Evolutionary conservation across 1,284 basidiomycete genomes (phyloP).

Genomic region (Ceratobasidium papillatum): DNA sequence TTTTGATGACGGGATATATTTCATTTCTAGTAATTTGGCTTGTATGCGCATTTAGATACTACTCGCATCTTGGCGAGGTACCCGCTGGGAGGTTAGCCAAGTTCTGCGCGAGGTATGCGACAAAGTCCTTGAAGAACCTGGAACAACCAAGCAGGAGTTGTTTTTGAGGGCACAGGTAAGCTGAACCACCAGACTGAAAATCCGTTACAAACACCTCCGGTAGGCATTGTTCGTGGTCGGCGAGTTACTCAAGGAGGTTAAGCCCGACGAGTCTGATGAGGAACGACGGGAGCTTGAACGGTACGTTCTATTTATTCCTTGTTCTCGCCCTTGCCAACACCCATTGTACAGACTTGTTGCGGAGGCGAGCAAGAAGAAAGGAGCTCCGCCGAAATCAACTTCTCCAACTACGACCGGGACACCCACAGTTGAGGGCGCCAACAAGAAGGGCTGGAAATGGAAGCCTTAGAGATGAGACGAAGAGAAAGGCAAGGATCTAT

Average conservation of each 20-base stretch:
- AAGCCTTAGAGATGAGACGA: not conserved
- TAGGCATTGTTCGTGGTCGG: constrained; percentile 85
- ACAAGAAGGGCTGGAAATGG: constrained; percentile 35
- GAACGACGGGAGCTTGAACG: constrained; percentile 92
- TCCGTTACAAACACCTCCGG: not conserved
- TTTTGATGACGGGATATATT: not conserved
- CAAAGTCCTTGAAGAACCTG: constrained; percentile 79
- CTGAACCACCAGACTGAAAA: not conserved
- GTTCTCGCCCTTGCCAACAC: not conserved
- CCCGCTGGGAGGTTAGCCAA: constrained; percentile 89
- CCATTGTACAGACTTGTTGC: constrained; percentile 52
- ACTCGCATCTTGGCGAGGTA: constrained; percentile 94
- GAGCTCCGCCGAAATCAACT: constrained; percentile 16
- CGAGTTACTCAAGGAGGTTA: constrained; percentile 82
- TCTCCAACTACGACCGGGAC: constrained; percentile 1
- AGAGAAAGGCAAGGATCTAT: not conserved
- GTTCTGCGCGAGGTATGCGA: constrained; percentile 84
- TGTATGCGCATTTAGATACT: constrained; percentile 67
- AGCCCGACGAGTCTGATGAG: constrained; percentile 88
- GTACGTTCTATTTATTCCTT: constrained; percentile 50
- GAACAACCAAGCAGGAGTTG: constrained; percentile 72
- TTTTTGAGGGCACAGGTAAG: constrained; percentile 83
- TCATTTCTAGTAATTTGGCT: constrained; percentile 32
- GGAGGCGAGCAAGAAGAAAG: constrained; percentile 55
- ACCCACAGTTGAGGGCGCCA: not conserved